Evolutionary conservation across 305 asterid genomes (phyloP), one percentile per base, ranked within the genome.

Genomic region (Nicotiana rustica): DNA sequence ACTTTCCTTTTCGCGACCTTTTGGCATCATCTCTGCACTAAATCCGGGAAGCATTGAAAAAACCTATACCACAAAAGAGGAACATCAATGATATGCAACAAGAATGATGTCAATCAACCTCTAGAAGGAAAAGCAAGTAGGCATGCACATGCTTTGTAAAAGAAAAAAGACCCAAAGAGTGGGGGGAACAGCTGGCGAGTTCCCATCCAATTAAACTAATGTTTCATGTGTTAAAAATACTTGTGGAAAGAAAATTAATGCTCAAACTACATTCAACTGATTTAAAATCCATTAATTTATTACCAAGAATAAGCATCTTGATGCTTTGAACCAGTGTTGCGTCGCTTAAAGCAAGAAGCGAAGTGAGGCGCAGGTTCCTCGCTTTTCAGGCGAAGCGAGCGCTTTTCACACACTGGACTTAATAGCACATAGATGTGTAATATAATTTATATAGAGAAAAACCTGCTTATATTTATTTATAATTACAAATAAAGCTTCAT

Each of bases 1-100:
- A 86, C 98, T 93, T 89, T 97, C 98, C 90, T 95, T 91, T 84
- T 97, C 99, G 78, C 87, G 96, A n/a, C 98, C 99, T 88, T 97
- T 87, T 66, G 99, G 99, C 99, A 97, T 97, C 88, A 95, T 88
- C 91, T 97, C 99, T 68, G 92, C 90, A 89, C 97, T 92, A 82
- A 91, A 95, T 15, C 80, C 80, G 8, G 80, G 80, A 82, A 97
- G 94, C 98, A 92, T 97, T 13, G 99, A 97, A 85, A 95, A 93
- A 12, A 75, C 80, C 80, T 75, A 52, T n/a, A 52, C 65, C 13
- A 7, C 18, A 19, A 36, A 52, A 52, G 29, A 52, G 56, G 65
- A 75, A 75, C 80, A 75, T 75, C 65, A 75, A 52, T 52, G 41
- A 25, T 14, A 25, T 14, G 15, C 79, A 49, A 49, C 25, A 18